Percentiles rank a stretch among this genome's conserved stretches.
These are phyloP conservation scores for Penicillium antarcticum DNA, from an alignment of 495 filamentous ascomycete genomes.

Conservation along the genomic window DNA sequence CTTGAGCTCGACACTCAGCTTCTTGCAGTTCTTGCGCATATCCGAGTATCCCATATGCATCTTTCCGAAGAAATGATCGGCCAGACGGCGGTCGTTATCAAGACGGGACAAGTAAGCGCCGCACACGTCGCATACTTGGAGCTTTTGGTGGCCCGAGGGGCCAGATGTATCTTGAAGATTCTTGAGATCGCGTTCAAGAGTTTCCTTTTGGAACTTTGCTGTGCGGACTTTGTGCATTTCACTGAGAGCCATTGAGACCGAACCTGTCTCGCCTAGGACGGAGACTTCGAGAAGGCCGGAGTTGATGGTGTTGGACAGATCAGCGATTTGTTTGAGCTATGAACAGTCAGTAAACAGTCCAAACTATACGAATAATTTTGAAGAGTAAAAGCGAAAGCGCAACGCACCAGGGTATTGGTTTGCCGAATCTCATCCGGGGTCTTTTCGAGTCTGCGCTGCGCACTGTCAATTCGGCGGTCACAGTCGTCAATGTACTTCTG, in stretches of 20 bases:
- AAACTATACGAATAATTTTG: not conserved
- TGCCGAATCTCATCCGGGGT: conserved; percentile 96
- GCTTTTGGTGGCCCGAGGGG: conserved; percentile 91
- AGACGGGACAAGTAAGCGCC: conserved; percentile 86
- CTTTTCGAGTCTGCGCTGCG: conserved; percentile 90
- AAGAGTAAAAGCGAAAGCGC: not conserved
- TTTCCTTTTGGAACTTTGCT: conserved; percentile 76
- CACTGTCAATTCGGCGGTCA: conserved; percentile 86
- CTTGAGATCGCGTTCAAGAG: conserved; percentile 86
- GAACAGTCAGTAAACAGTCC: not conserved
- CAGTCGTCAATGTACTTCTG: conserved; percentile 95
- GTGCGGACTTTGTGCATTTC: conserved; percentile 82
- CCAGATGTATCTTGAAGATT: conserved; percentile 86
- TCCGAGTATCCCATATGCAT: conserved; percentile 98
- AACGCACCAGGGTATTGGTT: conserved; percentile 76
- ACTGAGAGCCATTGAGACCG: conserved; percentile 74
- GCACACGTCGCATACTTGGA: conserved; percentile 98
- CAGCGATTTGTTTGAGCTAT: conserved; percentile 80
- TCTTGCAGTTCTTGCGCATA: conserved; percentile 89
- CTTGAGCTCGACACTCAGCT: conserved; percentile 81
- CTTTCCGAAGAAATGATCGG: conserved; percentile 98
- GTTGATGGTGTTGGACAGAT: conserved; percentile 75
- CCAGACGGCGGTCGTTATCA: conserved; percentile 89
- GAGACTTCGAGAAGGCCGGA: conserved; percentile 80
- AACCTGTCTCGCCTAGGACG: conserved; percentile 77